Evolutionary conservation across 371 early-diverging fungal species (phyloP).

Genomic region (Choanephora cucurbitarum): DNA sequence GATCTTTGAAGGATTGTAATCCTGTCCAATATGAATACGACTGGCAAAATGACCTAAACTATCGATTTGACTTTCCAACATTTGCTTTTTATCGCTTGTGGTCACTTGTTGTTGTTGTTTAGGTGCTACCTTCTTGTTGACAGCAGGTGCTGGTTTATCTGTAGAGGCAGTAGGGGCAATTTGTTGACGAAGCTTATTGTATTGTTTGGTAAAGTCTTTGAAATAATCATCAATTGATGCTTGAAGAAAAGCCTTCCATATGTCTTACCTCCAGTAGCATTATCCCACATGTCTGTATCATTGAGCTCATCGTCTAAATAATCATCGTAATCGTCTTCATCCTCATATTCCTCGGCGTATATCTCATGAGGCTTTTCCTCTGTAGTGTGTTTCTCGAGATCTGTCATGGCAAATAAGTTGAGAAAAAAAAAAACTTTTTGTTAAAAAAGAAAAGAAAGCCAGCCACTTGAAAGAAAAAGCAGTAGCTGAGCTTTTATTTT

Average conservation of each 20-base stretch:
- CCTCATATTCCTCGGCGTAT: constrained; percentile 33
- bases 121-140: constrained; percentile 35
- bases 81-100: constrained; percentile 32
- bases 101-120: constrained; percentile 24
- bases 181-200: constrained; percentile 79
- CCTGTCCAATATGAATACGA: constrained; percentile 66
- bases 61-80: constrained; percentile 56
- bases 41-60: constrained; percentile 61
- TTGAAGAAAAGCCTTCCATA: not conserved
- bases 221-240: not conserved
- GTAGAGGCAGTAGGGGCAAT: constrained; percentile 38
- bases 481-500: constrained; percentile 7
- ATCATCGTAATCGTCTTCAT: constrained; percentile 54
- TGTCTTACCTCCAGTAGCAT: constrained; percentile 47
- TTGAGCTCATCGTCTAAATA: constrained; percentile 64
- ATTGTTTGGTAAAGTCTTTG: constrained; percentile 90
- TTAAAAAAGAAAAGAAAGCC: constrained; percentile 3
- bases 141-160: constrained; percentile 42
- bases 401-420: constrained; percentile 9
- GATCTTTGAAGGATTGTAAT: constrained; percentile 39
- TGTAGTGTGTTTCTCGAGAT: constrained; percentile 3
- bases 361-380: too few relatives aligned
- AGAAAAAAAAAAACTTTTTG: too few relatives aligned
- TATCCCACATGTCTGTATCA: constrained; percentile 64
- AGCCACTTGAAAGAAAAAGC: not conserved